Evolutionary conservation across 768 basidiomycete genomes (phyloP).

Genomic region (Cubamyces sp.): DNA sequence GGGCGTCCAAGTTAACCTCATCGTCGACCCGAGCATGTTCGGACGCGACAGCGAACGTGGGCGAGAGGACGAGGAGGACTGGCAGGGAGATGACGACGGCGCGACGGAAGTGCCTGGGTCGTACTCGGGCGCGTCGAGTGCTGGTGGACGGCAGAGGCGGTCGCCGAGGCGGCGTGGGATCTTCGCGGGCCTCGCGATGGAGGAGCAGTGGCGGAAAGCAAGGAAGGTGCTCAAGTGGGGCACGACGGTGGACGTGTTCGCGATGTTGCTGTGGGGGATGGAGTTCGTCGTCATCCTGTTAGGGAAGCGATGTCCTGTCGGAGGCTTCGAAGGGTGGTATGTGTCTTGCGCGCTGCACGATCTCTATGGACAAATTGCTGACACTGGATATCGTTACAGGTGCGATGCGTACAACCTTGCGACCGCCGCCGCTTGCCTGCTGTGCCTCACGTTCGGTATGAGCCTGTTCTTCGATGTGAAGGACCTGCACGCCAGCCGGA

Average conservation of each 20-base stretch:
- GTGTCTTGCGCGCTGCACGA: constrained; percentile 33
- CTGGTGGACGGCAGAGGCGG: constrained; percentile 39
- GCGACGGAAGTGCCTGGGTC: constrained; percentile 40
- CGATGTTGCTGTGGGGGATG: constrained; percentile 57
- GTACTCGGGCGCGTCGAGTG: constrained; percentile 21
- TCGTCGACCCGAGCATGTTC: constrained; percentile 69
- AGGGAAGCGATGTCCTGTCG: constrained; percentile 66
- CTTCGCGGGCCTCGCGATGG: constrained; percentile 64
- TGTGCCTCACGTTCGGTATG: constrained; percentile 57
- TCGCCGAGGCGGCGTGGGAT: constrained; percentile 50
- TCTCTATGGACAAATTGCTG: background rate
- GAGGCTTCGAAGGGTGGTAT: constrained; percentile 66
- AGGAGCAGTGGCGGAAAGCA: constrained; percentile 63
- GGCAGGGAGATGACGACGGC: constrained; percentile 43
- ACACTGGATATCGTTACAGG: constrained; percentile 44
- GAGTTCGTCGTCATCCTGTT: constrained; percentile 63
- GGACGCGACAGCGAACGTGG: constrained; percentile 32
- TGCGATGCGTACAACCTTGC: constrained; percentile 75
- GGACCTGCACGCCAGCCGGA: constrained; percentile 62
- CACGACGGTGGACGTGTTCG: constrained; percentile 51
- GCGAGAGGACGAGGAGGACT: constrained; percentile 44
- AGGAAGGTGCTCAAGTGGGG: constrained; percentile 57
- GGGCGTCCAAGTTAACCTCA: constrained; percentile 73
- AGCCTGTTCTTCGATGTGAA: constrained; percentile 69
- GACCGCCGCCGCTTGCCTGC: constrained; percentile 61